Percentiles rank a stretch among this genome's conserved stretches.
These are phyloP conservation scores for Monilinia vaccinii-corymbosi DNA, from an alignment of 2,329 filamentous ascomycete genomes.

Conservation along the genomic window DNA sequence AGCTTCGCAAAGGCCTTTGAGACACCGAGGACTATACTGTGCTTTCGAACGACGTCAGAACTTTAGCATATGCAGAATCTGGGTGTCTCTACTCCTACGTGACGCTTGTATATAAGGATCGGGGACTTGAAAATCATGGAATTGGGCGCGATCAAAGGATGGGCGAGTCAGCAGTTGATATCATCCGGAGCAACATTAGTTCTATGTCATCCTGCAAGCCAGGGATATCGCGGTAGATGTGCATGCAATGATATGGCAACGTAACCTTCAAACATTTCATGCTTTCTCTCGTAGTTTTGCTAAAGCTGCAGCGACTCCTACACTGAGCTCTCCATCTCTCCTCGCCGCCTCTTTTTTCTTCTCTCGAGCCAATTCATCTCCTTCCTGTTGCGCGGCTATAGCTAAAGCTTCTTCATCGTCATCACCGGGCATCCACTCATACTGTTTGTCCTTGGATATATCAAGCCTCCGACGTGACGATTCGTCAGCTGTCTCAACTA, in stretches of 20 bases:
- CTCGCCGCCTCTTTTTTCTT: conserved; percentile 19
- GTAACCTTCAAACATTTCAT: neutral
- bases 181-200: neutral
- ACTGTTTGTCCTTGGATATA: conserved; percentile 27
- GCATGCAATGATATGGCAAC: neutral
- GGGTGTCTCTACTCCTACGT: no score
- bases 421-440: conserved; percentile 32
- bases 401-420: conserved; percentile 42
- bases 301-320: conserved; percentile 51
- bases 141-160: neutral
- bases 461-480: conserved; percentile 3
- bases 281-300: conserved; percentile 37
- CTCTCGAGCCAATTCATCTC: conserved; percentile 29
- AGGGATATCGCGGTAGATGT: neutral
- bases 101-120: neutral
- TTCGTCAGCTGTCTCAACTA: neutral
- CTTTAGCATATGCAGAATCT: no score
- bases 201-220: neutral
- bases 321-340: conserved; percentile 40
- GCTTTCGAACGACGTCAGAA: no score
- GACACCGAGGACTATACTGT: no score
- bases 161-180: neutral
- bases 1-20: no score
- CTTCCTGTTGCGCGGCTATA: conserved; percentile 38
- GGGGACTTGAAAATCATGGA: neutral